These are phyloP conservation scores for Eimeria praecox DNA, from an alignment of 169 alveolate species.

Conservation along the genomic window DNA sequence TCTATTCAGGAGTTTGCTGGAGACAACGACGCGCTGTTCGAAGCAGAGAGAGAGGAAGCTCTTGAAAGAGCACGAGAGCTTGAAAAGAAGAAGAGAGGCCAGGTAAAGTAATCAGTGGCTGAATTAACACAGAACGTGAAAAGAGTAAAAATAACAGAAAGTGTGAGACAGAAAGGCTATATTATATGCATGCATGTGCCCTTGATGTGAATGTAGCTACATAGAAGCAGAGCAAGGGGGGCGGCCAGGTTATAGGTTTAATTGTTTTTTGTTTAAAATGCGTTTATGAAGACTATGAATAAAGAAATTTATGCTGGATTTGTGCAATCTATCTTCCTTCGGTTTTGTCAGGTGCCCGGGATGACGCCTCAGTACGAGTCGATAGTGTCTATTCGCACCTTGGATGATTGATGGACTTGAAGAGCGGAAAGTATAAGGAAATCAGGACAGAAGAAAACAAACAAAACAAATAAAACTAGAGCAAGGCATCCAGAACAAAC, in stretches of 20 bases:
- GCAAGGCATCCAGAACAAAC: too few relatives aligned
- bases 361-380: constrained; percentile 74
- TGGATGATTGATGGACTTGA: constrained; percentile 21
- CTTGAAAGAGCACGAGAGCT: constrained; percentile 74
- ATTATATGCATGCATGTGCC: too few relatives aligned
- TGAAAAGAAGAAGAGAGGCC: constrained; percentile 73
- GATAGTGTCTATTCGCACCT: constrained; percentile 63
- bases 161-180: too few relatives aligned
- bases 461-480: neutral
- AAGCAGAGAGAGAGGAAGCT: constrained; percentile 78
- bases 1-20: constrained; percentile 77
- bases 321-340: neutral
- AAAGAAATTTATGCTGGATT: too few relatives aligned
- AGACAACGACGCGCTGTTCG: constrained; percentile 71
- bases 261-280: neutral
- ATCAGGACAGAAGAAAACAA: neutral
- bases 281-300: too few relatives aligned
- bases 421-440: neutral
- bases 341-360: constrained; percentile 69
- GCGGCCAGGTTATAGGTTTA: too few relatives aligned
- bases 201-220: too few relatives aligned
- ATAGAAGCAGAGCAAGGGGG: too few relatives aligned
- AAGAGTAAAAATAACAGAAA: too few relatives aligned
- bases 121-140: too few relatives aligned
- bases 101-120: too few relatives aligned